Evolutionary conservation across 176 grass and related monocot genomes (phyloP).

Genomic region (Avena atlantica): DNA sequence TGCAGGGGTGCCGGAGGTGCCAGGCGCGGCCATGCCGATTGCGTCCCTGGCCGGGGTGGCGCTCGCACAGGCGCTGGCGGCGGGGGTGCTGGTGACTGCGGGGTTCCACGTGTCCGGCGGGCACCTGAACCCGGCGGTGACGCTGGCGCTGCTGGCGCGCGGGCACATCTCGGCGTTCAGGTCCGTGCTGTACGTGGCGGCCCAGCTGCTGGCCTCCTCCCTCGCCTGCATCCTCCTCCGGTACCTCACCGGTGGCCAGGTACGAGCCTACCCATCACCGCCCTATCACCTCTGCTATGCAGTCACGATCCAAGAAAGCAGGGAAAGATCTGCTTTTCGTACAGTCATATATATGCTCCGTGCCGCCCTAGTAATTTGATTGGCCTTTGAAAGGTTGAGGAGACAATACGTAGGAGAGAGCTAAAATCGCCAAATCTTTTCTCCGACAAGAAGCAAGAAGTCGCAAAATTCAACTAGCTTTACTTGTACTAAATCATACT

Average conservation of each 20-base stretch:
- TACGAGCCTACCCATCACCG: background rate
- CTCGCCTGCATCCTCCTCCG: constrained; percentile 65
- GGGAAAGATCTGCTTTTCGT: background rate
- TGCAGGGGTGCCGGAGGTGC: constrained; percentile 27
- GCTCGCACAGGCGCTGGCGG: constrained; percentile 51
- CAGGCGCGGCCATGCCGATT: constrained; percentile 43
- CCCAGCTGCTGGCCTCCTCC: constrained; percentile 79
- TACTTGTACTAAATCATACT: background rate
- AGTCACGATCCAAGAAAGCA: constrained; percentile 2
- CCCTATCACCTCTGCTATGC: background rate
- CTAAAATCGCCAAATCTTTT: background rate
- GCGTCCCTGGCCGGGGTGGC: constrained; percentile 55
- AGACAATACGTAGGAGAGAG: background rate
- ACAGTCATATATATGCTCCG: background rate
- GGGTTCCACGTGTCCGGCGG: constrained; percentile 69
- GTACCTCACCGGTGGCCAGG: constrained; percentile 60
- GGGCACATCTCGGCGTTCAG: constrained; percentile 72
- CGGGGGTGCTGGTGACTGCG: constrained; percentile 54
- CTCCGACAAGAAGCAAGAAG: background rate
- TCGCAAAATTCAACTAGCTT: background rate
- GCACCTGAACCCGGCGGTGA: constrained; percentile 94
- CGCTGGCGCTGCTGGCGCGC: constrained; percentile 73
- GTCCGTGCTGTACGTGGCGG: constrained; percentile 70
- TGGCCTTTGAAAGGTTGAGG: background rate
- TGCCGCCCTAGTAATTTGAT: background rate